A percentile compares a stretch with the other conserved stretches of the same genome.
These are phyloP conservation scores for Mayamaea pseudoterrestris DNA, from an alignment of 108 stramenopile genomes.

Conservation along the genomic window DNA sequence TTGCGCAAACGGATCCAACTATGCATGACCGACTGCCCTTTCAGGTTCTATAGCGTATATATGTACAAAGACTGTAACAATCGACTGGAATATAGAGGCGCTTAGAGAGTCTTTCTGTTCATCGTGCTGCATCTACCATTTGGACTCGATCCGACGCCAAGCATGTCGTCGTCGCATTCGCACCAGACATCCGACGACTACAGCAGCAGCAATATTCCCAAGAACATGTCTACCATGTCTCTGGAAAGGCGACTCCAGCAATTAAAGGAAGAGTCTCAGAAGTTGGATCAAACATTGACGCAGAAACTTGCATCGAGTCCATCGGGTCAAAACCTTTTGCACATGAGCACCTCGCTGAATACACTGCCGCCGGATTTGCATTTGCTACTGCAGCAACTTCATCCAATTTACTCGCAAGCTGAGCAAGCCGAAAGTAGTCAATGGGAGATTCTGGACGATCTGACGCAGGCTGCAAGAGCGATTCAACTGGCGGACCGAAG, in stretches of 20 bases:
- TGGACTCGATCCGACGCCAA: too few relatives aligned
- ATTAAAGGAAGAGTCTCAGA: constrained; percentile 39
- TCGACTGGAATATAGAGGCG: too few relatives aligned
- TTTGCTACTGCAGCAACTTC: constrained; percentile 48
- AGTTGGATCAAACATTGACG: constrained; percentile 60
- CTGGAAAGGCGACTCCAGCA: constrained; percentile 28
- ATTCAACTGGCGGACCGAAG: constrained; percentile 34
- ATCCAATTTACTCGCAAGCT: constrained; percentile 41
- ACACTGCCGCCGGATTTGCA: constrained; percentile 73
- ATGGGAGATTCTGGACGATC: constrained; percentile 29
- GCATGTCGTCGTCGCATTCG: too few relatives aligned
- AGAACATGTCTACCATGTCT: constrained; percentile 26
- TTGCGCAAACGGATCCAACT: too few relatives aligned
- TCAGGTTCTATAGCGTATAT: too few relatives aligned
- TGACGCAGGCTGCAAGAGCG: constrained; percentile 31
- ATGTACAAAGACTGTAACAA: too few relatives aligned
- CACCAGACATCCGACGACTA: too few relatives aligned
- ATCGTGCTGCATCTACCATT: too few relatives aligned
- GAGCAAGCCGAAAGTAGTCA: constrained; percentile 34
- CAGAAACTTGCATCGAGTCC: constrained; percentile 71
- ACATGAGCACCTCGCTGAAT: constrained; percentile 65
- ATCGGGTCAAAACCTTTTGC: constrained; percentile 70
- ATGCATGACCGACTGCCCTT: too few relatives aligned
- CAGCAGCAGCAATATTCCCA: too few relatives aligned
- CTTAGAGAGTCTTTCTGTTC: too few relatives aligned